A percentile compares a stretch with the other conserved stretches of the same genome.
These are phyloP conservation scores for Parastagonospora nodorum DNA, from an alignment of 2,329 filamentous ascomycete genomes.

Conservation along the genomic window DNA sequence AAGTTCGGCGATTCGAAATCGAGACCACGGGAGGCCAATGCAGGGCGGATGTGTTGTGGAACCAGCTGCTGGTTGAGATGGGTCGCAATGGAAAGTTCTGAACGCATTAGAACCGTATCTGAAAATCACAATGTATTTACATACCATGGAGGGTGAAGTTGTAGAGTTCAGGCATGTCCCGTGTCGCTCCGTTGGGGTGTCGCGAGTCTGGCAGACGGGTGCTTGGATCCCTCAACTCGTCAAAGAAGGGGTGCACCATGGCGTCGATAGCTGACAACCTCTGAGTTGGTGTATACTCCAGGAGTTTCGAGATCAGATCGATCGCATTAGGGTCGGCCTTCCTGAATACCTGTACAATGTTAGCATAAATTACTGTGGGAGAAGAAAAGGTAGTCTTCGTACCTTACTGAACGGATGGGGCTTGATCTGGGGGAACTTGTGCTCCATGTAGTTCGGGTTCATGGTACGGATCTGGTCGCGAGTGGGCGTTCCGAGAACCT, in stretches of 20 bases:
- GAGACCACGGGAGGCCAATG: constrained; percentile 76
- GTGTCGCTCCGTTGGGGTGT: constrained; percentile 77
- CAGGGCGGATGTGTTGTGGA: constrained; percentile 77
- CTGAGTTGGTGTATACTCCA: constrained; percentile 98
- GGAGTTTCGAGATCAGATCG: constrained; percentile 87
- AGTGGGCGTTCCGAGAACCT: constrained; percentile 94
- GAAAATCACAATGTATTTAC: constrained; percentile 36
- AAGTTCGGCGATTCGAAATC: constrained; percentile 84
- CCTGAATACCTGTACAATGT: constrained; percentile 74
- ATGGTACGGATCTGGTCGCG: constrained; percentile 98
- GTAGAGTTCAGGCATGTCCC: constrained; percentile 86
- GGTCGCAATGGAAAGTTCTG: constrained; percentile 95
- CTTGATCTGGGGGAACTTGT: constrained; percentile 99
- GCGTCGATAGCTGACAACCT: constrained; percentile 91
- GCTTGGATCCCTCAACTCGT: constrained; percentile 89
- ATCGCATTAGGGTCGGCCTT: constrained; percentile 93
- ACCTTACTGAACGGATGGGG: constrained; percentile 97
- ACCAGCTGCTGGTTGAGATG: constrained; percentile 87
- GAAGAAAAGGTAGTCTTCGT: constrained; percentile 16
- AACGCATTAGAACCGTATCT: constrained; percentile 12
- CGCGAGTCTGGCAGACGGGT: constrained; percentile 94
- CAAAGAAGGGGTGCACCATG: constrained; percentile 98
- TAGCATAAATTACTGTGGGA: constrained; percentile 5
- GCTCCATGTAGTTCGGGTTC: constrained; percentile 99
- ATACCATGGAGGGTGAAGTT: constrained; percentile 93